phyloP scores from a whole-genome alignment of 2,329 filamentous ascomycete species.

The Lasiodiplodia sp. region DNA sequence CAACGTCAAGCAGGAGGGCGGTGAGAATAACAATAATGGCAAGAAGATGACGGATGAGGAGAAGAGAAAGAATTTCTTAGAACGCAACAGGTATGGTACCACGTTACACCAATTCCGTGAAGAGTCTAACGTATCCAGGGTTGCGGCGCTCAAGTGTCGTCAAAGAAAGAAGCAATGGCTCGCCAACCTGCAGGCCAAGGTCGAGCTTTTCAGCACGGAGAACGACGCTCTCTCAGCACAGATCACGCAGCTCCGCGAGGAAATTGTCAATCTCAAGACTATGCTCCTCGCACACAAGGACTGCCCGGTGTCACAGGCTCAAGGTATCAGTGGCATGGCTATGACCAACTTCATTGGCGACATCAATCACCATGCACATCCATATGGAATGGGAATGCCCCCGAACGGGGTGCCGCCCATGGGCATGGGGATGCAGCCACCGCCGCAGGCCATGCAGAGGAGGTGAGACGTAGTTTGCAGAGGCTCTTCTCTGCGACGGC shows the following conservation, averaged over 20 bases:
- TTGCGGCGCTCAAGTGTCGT: conserved; percentile 94
- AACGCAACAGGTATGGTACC: conserved; percentile 82
- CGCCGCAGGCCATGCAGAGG: conserved; percentile 40
- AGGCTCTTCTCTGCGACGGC: background rate
- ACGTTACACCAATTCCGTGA: background rate
- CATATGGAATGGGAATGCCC: conserved; percentile 56
- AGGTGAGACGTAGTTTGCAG: conserved; percentile 21
- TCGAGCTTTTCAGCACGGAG: conserved; percentile 89
- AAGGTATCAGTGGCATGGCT: conserved; percentile 67
- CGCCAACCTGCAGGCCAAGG: conserved; percentile 90
- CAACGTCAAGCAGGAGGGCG: conserved; percentile 44
- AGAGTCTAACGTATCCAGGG: conserved; percentile 62
- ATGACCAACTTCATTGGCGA: conserved; percentile 60
- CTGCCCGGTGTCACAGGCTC: conserved; percentile 88
- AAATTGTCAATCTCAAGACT: conserved; percentile 94
- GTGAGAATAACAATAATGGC: conserved; percentile 44
- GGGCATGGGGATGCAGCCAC: conserved; percentile 45
- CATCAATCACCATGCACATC: conserved; percentile 53
- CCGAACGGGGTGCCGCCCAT: conserved; percentile 48
- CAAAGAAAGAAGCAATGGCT: conserved; percentile 99
- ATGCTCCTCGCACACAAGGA: conserved; percentile 94
- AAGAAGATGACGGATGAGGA: conserved; percentile 98
- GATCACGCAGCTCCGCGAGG: conserved; percentile 84
- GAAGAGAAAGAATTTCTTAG: conserved; percentile 97
- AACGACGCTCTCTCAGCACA: conserved; percentile 87